Percentiles rank a stretch among this genome's conserved stretches.
phyloP scores from a whole-genome alignment of 352 stramenopile genomes.

The Pythium dissotocum region DNA sequence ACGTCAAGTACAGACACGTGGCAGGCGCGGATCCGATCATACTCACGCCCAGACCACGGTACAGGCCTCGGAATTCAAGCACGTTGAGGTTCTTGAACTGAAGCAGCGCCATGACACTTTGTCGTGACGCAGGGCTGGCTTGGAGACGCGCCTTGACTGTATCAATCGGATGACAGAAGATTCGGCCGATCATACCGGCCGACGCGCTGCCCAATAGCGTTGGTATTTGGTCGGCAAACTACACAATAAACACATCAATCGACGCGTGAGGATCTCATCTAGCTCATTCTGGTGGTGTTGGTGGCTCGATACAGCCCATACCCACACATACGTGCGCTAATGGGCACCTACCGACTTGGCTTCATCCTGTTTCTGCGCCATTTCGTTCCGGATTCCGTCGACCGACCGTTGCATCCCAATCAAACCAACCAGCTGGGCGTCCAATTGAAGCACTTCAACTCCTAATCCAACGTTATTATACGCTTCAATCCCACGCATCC shows the following conservation, averaged over 20 bases:
- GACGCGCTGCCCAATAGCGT: constrained; percentile 78
- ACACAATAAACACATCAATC: constrained; percentile 6
- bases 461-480: constrained; percentile 20
- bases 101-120: constrained; percentile 32
- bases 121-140: constrained; percentile 26
- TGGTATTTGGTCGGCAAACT: constrained; percentile 49
- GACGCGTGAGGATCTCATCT: constrained; percentile 1
- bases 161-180: constrained; percentile 93
- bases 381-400: constrained; percentile 32
- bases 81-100: constrained; percentile 47
- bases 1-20: constrained; percentile 96
- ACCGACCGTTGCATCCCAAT: background rate
- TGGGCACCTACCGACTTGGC: constrained; percentile 20
- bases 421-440: constrained; percentile 11
- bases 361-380: constrained; percentile 15
- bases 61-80: constrained; percentile 84
- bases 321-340: background rate
- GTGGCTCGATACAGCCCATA: background rate
- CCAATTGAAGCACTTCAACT: constrained; percentile 21
- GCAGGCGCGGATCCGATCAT: constrained; percentile 94
- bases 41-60: constrained; percentile 94
- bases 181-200: constrained; percentile 76
- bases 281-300: too few species aligned
- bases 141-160: constrained; percentile 90
- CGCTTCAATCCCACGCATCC: constrained; percentile 20